phyloP scores from a whole-genome alignment of 305 asterid genomes.

The Fraxinus albicans region DNA sequence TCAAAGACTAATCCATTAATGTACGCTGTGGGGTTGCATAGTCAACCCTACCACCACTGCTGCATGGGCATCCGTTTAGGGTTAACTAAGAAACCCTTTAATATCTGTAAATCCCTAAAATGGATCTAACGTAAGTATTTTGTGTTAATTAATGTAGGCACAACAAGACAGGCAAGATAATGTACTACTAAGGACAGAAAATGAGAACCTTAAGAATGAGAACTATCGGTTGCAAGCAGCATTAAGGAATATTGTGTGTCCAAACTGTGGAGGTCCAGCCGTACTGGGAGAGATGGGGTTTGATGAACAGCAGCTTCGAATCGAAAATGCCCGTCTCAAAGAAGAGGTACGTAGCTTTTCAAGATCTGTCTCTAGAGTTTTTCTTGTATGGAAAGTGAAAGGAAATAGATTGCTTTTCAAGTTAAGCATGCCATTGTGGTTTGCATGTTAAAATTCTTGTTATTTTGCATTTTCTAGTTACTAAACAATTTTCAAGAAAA shows the following conservation, averaged over 20 bases:
- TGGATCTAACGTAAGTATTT: neutral
- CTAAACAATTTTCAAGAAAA: neutral
- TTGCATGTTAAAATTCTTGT: neutral
- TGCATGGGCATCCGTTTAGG: conserved; percentile 32
- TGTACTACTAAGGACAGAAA: conserved; percentile 71
- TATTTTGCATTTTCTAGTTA: no score
- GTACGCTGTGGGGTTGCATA: conserved; percentile 42
- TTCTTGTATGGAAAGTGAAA: neutral
- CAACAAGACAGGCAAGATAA: conserved; percentile 89
- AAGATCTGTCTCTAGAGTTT: neutral
- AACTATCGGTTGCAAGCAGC: conserved; percentile 78
- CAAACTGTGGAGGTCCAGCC: conserved; percentile 87
- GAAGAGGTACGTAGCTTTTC: conserved; percentile 55
- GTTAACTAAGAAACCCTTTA: conserved; percentile 17
- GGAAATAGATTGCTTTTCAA: neutral
- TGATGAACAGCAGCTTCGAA: conserved; percentile 83
- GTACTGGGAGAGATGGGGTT: conserved; percentile 82
- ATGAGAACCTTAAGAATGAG: conserved; percentile 75
- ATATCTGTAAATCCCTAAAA: neutral
- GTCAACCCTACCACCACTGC: conserved; percentile 59
- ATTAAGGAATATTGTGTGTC: conserved; percentile 71
- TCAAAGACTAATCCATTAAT: conserved; percentile 55
- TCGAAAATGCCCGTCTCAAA: conserved; percentile 90
- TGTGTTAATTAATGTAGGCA: conserved; percentile 47
- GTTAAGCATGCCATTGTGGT: neutral